Evolutionary conservation across 2,329 filamentous ascomycete species (phyloP).

Genomic region (Sclerotinia borealis): DNA sequence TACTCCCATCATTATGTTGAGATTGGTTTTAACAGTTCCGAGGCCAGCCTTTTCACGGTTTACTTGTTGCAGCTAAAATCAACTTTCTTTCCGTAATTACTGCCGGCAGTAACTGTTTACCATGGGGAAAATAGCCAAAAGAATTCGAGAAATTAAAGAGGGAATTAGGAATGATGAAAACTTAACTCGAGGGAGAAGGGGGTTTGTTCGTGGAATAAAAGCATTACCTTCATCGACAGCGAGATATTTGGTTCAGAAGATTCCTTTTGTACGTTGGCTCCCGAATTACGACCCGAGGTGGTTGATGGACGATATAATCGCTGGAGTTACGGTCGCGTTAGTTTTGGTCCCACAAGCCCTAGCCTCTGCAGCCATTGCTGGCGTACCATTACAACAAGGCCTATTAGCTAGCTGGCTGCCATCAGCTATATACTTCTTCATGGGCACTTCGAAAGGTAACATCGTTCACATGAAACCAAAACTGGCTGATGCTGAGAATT

Average conservation of each 20-base stretch:
- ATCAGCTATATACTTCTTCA: conserved; percentile 50
- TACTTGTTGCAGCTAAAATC: neutral
- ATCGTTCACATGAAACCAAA: neutral
- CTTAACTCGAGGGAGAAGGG: conserved; percentile 10
- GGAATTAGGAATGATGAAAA: conserved; percentile 7
- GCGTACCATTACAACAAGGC: conserved; percentile 54
- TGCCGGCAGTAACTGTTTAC: neutral
- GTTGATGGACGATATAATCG: conserved; percentile 55
- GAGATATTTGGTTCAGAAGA: conserved; percentile 53
- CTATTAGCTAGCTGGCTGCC: conserved; percentile 56
- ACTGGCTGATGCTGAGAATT: conserved; percentile 9
- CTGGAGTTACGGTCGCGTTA: conserved; percentile 53
- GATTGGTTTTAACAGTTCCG: neutral
- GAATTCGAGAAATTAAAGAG: conserved; percentile 5
- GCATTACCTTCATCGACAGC: conserved; percentile 45
- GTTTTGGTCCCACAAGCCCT: conserved; percentile 56
- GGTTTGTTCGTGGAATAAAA: conserved; percentile 9
- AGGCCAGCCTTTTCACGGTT: neutral
- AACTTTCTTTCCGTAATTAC: neutral
- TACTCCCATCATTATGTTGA: neutral
- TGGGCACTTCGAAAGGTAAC: conserved; percentile 56
- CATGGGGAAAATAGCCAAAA: neutral
- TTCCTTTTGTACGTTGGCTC: conserved; percentile 58
- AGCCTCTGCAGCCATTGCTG: conserved; percentile 58
- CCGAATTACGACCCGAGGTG: conserved; percentile 55